A percentile compares a stretch with the other conserved stretches of the same genome.
Conservation (phyloP, 495 filamentous ascomycete species). For the Sordaria brevicollis region DNA sequence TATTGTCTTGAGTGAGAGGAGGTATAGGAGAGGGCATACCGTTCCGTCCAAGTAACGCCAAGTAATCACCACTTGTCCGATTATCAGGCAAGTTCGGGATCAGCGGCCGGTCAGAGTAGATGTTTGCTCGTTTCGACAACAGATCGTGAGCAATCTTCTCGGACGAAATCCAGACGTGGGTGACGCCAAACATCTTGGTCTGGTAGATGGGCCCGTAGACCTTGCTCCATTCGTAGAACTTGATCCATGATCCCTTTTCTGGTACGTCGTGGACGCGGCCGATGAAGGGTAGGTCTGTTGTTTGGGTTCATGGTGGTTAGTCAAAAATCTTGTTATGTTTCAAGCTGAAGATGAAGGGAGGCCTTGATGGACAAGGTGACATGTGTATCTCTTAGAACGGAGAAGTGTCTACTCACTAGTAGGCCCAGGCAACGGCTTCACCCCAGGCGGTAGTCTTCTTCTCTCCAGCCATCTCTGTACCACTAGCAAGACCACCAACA, state of each 20-base stretch:
- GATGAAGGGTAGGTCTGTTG: constrained; percentile 37
- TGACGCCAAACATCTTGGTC: constrained; percentile 44
- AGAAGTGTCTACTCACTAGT: constrained; percentile 15
- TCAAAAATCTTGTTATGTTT: background rate
- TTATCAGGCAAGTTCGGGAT: constrained; percentile 45
- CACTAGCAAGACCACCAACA: background rate
- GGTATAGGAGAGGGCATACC: constrained; percentile 18
- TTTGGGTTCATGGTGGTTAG: background rate
- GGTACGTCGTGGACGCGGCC: constrained; percentile 52
- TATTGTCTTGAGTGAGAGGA: background rate
- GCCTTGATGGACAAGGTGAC: too few relatives aligned
- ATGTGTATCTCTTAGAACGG: background rate
- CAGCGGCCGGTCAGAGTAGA: constrained; percentile 52
- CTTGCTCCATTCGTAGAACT: constrained; percentile 53
- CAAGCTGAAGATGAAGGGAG: background rate
- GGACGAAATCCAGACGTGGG: constrained; percentile 49
- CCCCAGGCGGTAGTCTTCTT: constrained; percentile 14
- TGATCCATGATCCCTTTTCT: constrained; percentile 36
- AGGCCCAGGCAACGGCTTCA: constrained; percentile 20
- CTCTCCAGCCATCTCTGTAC: constrained; percentile 6
- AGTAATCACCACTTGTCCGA: constrained; percentile 44
- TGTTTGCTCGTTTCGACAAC: constrained; percentile 45
- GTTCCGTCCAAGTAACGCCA: constrained; percentile 43
- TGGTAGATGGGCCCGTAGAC: constrained; percentile 55
- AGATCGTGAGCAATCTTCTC: constrained; percentile 49